Evolutionary conservation across 768 basidiomycete species (phyloP).

Genomic region (Kwoniella sp.): DNA sequence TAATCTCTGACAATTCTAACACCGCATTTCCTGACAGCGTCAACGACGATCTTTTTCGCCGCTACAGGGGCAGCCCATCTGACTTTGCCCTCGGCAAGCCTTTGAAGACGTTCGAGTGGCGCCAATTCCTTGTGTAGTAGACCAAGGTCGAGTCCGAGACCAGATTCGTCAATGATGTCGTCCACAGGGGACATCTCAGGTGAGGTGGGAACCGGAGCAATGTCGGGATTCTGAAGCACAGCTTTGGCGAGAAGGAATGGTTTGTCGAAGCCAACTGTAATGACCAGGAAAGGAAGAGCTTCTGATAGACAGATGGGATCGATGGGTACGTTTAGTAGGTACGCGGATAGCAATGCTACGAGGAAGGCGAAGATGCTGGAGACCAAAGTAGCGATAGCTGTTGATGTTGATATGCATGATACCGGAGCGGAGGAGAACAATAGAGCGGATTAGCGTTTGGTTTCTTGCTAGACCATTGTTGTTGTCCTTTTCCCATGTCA

Average conservation of each 20-base stretch:
- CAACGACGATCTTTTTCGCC: conserved; percentile 78
- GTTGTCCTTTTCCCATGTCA: conserved; percentile 13
- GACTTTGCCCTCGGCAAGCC: conserved; percentile 53
- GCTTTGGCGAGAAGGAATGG: conserved; percentile 86
- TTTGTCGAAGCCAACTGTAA: conserved; percentile 97
- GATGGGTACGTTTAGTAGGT: conserved; percentile 77
- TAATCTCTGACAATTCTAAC: conserved; percentile 88
- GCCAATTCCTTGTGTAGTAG: conserved; percentile 52
- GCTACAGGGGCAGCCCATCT: conserved; percentile 61
- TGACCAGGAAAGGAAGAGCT: conserved; percentile 94
- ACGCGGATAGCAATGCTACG: conserved; percentile 73
- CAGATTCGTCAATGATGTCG: conserved; percentile 25
- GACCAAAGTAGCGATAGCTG: conserved; percentile 71
- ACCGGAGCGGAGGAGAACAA: not conserved
- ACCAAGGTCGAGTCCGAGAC: conserved; percentile 46
- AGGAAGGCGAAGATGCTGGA: conserved; percentile 82
- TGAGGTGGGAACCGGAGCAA: conserved; percentile 54
- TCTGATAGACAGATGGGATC: conserved; percentile 92
- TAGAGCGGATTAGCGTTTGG: not conserved
- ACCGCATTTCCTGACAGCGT: conserved; percentile 77
- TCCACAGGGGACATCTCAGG: conserved; percentile 37
- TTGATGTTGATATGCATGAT: conserved; percentile 7
- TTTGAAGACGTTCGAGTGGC: conserved; percentile 52
- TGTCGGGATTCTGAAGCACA: conserved; percentile 76
- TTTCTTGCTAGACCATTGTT: conserved; percentile 5